Evolutionary conservation across 2,329 filamentous ascomycete genomes (phyloP), one percentile per base, ranked within the genome.

Genomic region (Alternaria gaisen): DNA sequence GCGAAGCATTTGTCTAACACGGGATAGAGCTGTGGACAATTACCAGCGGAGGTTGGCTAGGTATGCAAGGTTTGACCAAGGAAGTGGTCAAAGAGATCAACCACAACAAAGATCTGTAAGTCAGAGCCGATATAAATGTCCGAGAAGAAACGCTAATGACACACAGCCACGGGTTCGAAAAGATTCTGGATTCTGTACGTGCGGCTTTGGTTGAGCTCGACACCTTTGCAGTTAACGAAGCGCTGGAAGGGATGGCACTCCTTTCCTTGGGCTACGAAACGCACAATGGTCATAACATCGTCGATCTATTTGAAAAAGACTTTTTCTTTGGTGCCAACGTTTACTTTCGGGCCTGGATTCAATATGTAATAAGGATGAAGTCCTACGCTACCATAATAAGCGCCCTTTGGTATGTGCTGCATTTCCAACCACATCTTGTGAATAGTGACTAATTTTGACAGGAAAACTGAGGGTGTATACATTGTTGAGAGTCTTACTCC

Each of bases 31-130:
- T 48, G 7, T 48, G 46, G 46, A 34, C 28, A 18, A 34, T 34
- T 18, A 34, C 18, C 1, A 48, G 46, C 4, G 30, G 46, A 6
- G 28, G 28, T 4, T 48, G 8, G 1, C 28, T 48, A 3, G 46
- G 46, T 10, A 4, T 4, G 30, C 46, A 48, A 4, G 46, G 3
- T 9, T 48, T 48, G 46, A 22, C 30, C 18, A 34, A 34, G 22
- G 18, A 34, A 8, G 28, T 48, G 10, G 46, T 48, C 28, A 48
- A 48, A 5, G 30, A 24, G 30, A 48, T 48, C 14, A 22, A 48
- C 18, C 46, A 48, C 8, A 48, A 48, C 18, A 48, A 48, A 11
- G 46, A 48, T 34, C 30, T 48, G 46, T 48, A 34, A 34, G 28
- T 24, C 16, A 32, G 26, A 20, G 11, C 7, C 14, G 8, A 11